A percentile compares a stretch with the other conserved stretches of the same genome.
Conservation (phyloP, 2,329 filamentous ascomycete species). For the Triangularia setosa region DNA sequence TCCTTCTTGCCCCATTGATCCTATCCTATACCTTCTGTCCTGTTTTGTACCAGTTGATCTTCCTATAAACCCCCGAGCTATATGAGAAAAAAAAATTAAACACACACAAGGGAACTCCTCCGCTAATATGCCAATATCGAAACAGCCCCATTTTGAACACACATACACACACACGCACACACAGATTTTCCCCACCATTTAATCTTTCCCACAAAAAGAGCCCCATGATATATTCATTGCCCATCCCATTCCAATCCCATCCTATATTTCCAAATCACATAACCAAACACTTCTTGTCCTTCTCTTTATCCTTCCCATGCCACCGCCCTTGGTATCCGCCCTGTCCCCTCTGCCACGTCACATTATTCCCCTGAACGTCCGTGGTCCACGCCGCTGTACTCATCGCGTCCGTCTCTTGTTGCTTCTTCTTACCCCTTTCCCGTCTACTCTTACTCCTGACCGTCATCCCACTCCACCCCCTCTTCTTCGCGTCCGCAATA, state of each 20-base stretch:
- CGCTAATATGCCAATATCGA: too few relatives aligned
- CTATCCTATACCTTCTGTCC: background rate
- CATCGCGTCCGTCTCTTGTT: constrained; percentile 36
- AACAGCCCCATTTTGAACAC: too few relatives aligned
- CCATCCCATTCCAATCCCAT: too few relatives aligned
- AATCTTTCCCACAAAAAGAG: background rate
- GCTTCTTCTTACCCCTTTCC: constrained; percentile 27
- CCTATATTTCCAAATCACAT: constrained; percentile 22
- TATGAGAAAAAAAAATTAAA: too few relatives aligned
- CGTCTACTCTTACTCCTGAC: constrained; percentile 36
- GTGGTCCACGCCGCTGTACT: constrained; percentile 40
- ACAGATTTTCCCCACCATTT: background rate
- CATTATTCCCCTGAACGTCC: constrained; percentile 22
- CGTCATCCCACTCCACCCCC: constrained; percentile 49
- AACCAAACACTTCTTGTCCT: constrained; percentile 23
- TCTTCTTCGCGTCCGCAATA: constrained; percentile 56
- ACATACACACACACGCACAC: too few relatives aligned
- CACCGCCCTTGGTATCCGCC: background rate
- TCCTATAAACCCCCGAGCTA: too few relatives aligned
- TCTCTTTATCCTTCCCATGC: background rate
- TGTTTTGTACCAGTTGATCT: too few relatives aligned
- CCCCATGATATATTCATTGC: background rate
- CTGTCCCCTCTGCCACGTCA: constrained; percentile 1
- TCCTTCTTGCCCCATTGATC: too few relatives aligned
- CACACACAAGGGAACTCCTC: too few relatives aligned